Conservation (phyloP, 805 yeast genomes). For the Blastobotrys peoriensis region DNA sequence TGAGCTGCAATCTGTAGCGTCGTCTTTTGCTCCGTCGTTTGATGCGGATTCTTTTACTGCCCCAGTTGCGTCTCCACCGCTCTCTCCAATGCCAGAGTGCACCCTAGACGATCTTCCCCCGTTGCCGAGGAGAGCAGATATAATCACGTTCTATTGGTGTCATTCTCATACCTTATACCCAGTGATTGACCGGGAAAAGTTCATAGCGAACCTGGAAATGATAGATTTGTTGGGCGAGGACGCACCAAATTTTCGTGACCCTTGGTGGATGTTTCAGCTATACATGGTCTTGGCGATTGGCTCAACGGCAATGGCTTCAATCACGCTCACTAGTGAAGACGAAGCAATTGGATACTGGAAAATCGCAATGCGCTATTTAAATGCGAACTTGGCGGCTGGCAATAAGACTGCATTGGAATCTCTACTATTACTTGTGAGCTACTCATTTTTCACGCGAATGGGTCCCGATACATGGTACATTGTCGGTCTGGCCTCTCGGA, state of each 20-base stretch:
- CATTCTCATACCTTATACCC: conserved; percentile 21
- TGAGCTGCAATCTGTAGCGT: not conserved
- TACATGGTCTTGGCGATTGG: conserved; percentile 52
- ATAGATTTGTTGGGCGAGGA: not conserved
- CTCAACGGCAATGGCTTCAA: conserved; percentile 40
- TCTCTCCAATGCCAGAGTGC: not conserved
- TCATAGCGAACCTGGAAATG: conserved; percentile 9
- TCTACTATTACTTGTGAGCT: conserved; percentile 41
- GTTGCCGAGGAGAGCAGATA: conserved; percentile 12
- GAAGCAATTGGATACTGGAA: conserved; percentile 37
- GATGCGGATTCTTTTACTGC: not conserved
- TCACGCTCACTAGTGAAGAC: conserved; percentile 17
- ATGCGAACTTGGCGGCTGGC: conserved; percentile 35
- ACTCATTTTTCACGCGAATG: conserved; percentile 45
- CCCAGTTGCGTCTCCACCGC: not conserved
- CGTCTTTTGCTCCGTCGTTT: not conserved
- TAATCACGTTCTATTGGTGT: conserved; percentile 18
- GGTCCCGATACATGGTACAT: conserved; percentile 50
- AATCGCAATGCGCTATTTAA: conserved; percentile 37
- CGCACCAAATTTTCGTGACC: conserved; percentile 5
- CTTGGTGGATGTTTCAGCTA: conserved; percentile 37
- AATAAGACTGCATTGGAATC: conserved; percentile 38
- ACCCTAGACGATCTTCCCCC: conserved; percentile 6
- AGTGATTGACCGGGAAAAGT: conserved; percentile 10
- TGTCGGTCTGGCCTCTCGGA: conserved; percentile 42